Percentiles rank a stretch among this genome's conserved stretches.
Conservation (phyloP, 2,329 filamentous ascomycete genomes). For the Microcyclosporella mali region DNA sequence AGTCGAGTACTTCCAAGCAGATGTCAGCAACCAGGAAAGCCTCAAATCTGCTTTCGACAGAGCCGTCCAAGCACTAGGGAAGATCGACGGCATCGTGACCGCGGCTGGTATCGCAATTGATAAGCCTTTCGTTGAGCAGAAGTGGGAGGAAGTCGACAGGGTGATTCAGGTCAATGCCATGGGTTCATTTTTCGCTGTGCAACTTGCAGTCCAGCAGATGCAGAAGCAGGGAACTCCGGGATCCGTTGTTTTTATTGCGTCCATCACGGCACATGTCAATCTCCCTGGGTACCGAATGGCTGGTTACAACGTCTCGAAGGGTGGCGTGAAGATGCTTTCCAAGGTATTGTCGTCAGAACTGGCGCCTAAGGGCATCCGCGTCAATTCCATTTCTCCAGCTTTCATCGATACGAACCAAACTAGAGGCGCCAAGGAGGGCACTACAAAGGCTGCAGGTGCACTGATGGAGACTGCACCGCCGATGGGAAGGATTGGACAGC, state of each 20-base stretch:
- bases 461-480: constrained; percentile 22
- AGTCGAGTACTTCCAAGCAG: constrained; percentile 30
- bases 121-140: constrained; percentile 26
- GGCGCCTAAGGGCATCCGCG: constrained; percentile 24
- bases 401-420: constrained; percentile 26
- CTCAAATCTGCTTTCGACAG: constrained; percentile 22
- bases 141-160: constrained; percentile 26
- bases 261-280: constrained; percentile 31
- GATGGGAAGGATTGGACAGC: constrained; percentile 18
- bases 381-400: constrained; percentile 25
- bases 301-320: constrained; percentile 31
- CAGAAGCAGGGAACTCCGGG: constrained; percentile 30
- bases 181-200: constrained; percentile 33
- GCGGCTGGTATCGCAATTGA: constrained; percentile 29
- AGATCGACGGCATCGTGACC: constrained; percentile 26
- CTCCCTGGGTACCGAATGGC: constrained; percentile 29
- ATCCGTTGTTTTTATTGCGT: constrained; percentile 33
- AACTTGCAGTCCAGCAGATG: constrained; percentile 33
- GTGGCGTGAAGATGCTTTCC: constrained; percentile 23
- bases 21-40: constrained; percentile 32
- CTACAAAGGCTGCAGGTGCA: constrained; percentile 17
- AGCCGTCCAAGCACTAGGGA: constrained; percentile 19
- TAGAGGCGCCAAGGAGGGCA: constrained; percentile 16
- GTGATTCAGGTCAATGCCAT: constrained; percentile 35
- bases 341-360: constrained; percentile 33